Evolutionary conservation across 2,329 filamentous ascomycete genomes (phyloP), one percentile per base, ranked within the genome.

Genomic region (Diplodia corticola): DNA sequence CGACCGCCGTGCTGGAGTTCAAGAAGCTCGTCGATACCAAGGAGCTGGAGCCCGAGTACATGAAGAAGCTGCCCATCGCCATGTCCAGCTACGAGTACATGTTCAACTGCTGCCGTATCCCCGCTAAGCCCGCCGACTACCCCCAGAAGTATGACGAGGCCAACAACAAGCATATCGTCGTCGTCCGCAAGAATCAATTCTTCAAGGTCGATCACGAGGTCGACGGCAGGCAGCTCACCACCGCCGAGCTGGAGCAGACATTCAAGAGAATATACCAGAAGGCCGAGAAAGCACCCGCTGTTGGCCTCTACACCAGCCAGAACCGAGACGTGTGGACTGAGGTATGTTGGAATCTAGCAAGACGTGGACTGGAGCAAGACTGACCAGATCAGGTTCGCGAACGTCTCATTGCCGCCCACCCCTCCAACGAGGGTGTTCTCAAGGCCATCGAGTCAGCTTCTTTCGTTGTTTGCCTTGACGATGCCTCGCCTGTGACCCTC

Each of bases 21-120:
- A 97, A 97, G 86, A 91, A 89, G 79, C 88, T 93, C 81, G 94
- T 98, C 22, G 94, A 97, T 76, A 78, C 79, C 50, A 89, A 89
- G 70, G 89, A 88, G 7, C 84, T 99, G 63, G 95, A 99, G 83
- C 95, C 95, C 26, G 95, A 99, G 81, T 98, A 97, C 82, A 97
- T 99, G 93, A 96, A 96, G 84, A 93, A 93, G 81, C 86, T 96
- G 67, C 95, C 95, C 68, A 94, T 98, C 76, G 95, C 93, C 80
- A 99, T 99, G 95, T 93, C 93, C 84, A 95, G 92, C 76, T 98
- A 97, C 84, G 85, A 97, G 82, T 98, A 89, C 87, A 99, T 99
- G 95, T 99, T 99, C 86, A 98, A 99, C 81, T 88, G 87, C 80
- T 91, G 88, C 79, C 90, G 95, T 72, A 89, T 98, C 48, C 90